phyloP scores from a whole-genome alignment of 2,329 filamentous ascomycete genomes.

The Knoxdaviesia proteae region DNA sequence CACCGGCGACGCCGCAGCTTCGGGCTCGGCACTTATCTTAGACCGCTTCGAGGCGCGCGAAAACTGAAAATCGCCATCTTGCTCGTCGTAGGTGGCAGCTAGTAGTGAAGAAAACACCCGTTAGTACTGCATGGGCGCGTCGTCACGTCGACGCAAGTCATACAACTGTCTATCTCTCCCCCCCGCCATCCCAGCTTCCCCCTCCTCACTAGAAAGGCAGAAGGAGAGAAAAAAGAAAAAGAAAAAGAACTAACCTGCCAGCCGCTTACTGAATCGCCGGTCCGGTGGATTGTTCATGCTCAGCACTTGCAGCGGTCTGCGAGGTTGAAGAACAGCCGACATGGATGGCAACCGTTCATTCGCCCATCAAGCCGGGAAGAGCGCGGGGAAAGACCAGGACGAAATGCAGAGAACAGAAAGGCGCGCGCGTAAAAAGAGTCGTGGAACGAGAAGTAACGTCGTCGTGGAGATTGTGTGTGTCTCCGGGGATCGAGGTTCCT shows the following conservation, averaged over 20 bases:
- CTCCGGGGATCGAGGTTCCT: no score
- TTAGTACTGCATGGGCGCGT: no score
- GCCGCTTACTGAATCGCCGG: slow-evolving; percentile 42
- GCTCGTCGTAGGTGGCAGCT: slow-evolving; percentile 35
- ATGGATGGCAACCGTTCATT: slow-evolving; percentile 30
- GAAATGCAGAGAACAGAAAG: slow-evolving; percentile 1
- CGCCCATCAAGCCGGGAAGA: no score
- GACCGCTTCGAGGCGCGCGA: slow-evolving; percentile 44
- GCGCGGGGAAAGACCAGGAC: no score
- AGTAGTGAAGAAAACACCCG: background rate
- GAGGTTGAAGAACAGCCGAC: slow-evolving; percentile 47
- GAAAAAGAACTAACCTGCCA: slow-evolving; percentile 29
- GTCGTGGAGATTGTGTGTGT: no score
- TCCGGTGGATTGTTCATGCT: slow-evolving; percentile 46
- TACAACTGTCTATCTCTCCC: no score
- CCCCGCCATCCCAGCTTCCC: slow-evolving; percentile 8
- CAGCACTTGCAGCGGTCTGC: slow-evolving; percentile 43
- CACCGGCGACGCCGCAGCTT: slow-evolving; percentile 16
- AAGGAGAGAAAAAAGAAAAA: background rate
- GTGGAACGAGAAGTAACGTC: background rate
- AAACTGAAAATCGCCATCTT: slow-evolving; percentile 61
- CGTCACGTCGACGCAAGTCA: no score
- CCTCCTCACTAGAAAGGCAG: background rate
- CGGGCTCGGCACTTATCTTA: slow-evolving; percentile 21
- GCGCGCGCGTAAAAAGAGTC: slow-evolving; percentile 2